A percentile compares a stretch with the other conserved stretches of the same genome.
phyloP scores from a whole-genome alignment of 805 yeast species.

The Lipomyces chichibuensis region DNA sequence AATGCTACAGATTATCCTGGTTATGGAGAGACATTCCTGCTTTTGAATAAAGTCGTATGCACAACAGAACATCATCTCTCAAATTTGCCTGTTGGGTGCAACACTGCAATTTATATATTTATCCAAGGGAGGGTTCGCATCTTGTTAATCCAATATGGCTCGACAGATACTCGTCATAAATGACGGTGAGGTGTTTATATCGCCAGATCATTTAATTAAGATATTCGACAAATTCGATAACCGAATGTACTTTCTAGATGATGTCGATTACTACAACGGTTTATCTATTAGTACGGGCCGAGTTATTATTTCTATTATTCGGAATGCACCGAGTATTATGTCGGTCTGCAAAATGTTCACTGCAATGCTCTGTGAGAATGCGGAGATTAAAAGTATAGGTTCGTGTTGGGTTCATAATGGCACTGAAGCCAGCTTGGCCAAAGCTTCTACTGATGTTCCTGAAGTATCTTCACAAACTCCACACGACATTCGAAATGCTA shows the following conservation, averaged over 20 bases:
- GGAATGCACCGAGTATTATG: constrained; percentile 2
- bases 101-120: not conserved
- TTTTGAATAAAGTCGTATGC: not conserved
- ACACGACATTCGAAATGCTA: not conserved
- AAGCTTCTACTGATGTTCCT: not conserved
- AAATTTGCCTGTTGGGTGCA: not conserved
- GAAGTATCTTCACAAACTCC: not conserved
- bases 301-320: constrained; percentile 1
- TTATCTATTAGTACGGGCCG: constrained; percentile 3
- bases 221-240: constrained; percentile 7
- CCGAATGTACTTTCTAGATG: not conserved
- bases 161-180: not conserved
- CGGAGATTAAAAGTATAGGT: not conserved
- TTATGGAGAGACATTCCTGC: not conserved
- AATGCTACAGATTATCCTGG: not conserved
- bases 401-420: not conserved
- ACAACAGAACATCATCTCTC: not conserved
- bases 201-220: constrained; percentile 2
- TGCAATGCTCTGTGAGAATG: constrained; percentile 1
- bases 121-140: not conserved
- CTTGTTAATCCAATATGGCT: not conserved
- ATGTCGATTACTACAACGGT: constrained; percentile 7
- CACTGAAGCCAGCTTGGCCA: not conserved
- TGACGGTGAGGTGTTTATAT: not conserved
- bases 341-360: not conserved